These are phyloP conservation scores for Brettanomyces nanus DNA, from an alignment of 805 yeast genomes.

Conservation along the genomic window DNA sequence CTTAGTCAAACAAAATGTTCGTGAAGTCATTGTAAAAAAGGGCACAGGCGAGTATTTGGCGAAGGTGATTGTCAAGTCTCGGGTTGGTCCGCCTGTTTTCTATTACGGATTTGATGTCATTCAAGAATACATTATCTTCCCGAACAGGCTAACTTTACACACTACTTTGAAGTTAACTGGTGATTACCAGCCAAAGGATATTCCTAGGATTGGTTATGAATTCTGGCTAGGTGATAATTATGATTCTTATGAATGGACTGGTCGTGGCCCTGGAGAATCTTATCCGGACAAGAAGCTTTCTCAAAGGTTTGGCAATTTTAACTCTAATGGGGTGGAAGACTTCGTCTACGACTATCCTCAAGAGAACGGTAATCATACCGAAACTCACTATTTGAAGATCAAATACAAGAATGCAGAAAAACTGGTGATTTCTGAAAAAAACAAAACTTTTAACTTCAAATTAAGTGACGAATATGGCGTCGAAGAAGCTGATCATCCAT, in stretches of 20 bases:
- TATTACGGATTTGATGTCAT: neutral
- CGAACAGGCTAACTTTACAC: neutral
- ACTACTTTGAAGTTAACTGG: slow-evolving; percentile 1
- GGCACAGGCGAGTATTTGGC: neutral
- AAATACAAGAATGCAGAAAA: neutral
- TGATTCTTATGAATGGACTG: slow-evolving; percentile 1
- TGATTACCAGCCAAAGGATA: slow-evolving; percentile 1
- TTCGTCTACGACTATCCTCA: slow-evolving; percentile 2
- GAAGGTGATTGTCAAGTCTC: neutral
- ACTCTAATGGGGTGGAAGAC: neutral
- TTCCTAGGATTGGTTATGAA: slow-evolving; percentile 1
- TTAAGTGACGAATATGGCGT: slow-evolving; percentile 1
- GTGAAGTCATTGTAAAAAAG: neutral
- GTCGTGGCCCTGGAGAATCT: slow-evolving; percentile 3
- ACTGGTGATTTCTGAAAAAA: neutral
- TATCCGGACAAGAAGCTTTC: slow-evolving; percentile 1
- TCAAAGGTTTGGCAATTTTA: neutral
- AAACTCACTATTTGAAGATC: neutral
- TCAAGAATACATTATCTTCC: neutral
- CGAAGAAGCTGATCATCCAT: neutral
- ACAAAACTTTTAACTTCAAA: neutral
- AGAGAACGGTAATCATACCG: slow-evolving; percentile 1
- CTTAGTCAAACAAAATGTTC: slow-evolving; percentile 1
- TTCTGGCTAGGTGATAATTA: slow-evolving; percentile 1
- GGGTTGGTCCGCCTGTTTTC: slow-evolving; percentile 1